A percentile compares a stretch with the other conserved stretches of the same genome.
Evolutionary conservation across 192 early-diverging fungal genomes (phyloP).

Genomic region (Coemansia pectinata): DNA sequence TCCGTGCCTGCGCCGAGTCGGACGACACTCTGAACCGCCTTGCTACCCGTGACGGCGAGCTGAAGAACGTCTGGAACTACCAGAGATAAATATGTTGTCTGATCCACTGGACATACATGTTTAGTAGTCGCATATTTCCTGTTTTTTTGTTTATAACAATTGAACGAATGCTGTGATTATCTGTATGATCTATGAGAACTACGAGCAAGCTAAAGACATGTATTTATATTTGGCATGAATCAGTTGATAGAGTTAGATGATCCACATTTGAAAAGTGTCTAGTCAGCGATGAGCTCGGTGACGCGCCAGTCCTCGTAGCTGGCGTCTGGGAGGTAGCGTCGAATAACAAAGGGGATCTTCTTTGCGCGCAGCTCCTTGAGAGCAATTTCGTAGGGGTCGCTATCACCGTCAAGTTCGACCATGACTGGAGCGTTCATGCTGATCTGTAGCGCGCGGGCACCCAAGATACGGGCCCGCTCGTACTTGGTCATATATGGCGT

Average conservation of each 20-base stretch:
- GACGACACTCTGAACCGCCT: constrained; percentile 98
- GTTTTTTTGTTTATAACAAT: constrained; percentile 10
- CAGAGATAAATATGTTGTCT: constrained; percentile 58
- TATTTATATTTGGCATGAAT: too few species aligned
- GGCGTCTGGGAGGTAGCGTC: constrained; percentile 91
- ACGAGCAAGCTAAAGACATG: not conserved
- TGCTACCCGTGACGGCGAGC: constrained; percentile 71
- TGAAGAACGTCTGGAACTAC: constrained; percentile 78
- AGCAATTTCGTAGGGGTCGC: constrained; percentile 92
- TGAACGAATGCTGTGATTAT: not conserved
- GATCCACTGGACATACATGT: not conserved
- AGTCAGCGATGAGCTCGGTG: constrained; percentile 81
- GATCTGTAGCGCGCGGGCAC: constrained; percentile 94
- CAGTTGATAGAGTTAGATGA: not conserved
- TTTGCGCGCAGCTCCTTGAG: constrained; percentile 90
- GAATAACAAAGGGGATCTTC: constrained; percentile 90
- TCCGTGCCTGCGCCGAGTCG: constrained; percentile 86
- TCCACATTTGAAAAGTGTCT: not conserved
- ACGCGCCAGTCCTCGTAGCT: constrained; percentile 95
- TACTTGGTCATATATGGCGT: constrained; percentile 99
- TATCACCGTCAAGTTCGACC: constrained; percentile 90
- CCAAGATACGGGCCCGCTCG: constrained; percentile 86
- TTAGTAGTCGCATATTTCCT: constrained; percentile 1
- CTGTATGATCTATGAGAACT: not conserved
- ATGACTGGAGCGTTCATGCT: constrained; percentile 99